Conservation (phyloP, 306 rosid genomes). For the Quercus robur region DNA sequence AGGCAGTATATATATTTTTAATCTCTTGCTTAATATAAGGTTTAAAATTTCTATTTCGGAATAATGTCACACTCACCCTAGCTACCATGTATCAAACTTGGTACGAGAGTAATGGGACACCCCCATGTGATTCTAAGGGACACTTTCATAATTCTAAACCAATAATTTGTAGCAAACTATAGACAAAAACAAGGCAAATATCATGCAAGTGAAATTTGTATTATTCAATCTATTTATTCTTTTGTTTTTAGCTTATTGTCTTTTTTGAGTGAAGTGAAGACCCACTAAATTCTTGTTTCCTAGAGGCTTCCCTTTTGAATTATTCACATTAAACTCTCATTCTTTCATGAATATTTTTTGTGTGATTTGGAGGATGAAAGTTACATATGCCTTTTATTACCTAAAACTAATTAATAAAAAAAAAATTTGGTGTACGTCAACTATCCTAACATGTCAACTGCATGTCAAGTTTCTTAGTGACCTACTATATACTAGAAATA, state of each 20-base stretch:
- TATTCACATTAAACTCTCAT: conserved; percentile 1
- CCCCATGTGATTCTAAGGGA: conserved; percentile 63
- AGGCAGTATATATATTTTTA: background rate
- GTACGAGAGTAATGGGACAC: conserved; percentile 35
- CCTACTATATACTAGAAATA: too few species aligned
- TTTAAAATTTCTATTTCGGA: background rate
- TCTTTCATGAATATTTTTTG: too few species aligned
- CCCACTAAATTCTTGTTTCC: conserved; percentile 44
- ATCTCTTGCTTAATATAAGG: background rate
- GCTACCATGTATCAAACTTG: background rate
- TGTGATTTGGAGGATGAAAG: too few species aligned
- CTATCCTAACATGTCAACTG: too few species aligned
- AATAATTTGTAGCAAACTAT: conserved; percentile 33
- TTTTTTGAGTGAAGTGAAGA: conserved; percentile 12
- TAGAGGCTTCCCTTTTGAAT: conserved; percentile 43
- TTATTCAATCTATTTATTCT: background rate
- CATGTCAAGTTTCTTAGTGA: too few species aligned
- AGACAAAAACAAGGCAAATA: background rate
- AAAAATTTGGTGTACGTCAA: too few species aligned
- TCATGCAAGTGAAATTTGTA: conserved; percentile 18
- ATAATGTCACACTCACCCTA: conserved; percentile 12
- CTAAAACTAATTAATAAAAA: too few species aligned
- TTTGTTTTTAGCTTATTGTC: background rate
- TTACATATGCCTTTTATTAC: too few species aligned
- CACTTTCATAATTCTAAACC: conserved; percentile 26